A percentile compares a stretch with the other conserved stretches of the same genome.
phyloP scores from a whole-genome alignment of 2,329 filamentous ascomycete species.

The Fusarium sp. region DNA sequence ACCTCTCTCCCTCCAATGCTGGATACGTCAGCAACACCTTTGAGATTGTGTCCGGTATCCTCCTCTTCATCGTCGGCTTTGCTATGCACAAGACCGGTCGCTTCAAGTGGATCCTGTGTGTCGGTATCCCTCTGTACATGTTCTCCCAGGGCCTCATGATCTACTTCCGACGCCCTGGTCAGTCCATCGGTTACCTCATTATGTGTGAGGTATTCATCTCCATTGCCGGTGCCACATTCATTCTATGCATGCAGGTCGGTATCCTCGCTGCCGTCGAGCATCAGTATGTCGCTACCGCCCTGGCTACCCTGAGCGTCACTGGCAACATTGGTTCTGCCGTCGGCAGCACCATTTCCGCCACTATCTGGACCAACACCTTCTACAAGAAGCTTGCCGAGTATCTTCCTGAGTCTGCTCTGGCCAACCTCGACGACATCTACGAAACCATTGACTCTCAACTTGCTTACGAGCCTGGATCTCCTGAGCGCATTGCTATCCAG shows the following conservation, averaged over 20 bases:
- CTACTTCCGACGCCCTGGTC: slow-evolving; percentile 51
- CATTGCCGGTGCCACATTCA: slow-evolving; percentile 66
- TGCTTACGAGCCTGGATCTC: slow-evolving; percentile 60
- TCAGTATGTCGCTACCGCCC: slow-evolving; percentile 50
- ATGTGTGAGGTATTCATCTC: slow-evolving; percentile 66
- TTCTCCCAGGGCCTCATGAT: slow-evolving; percentile 62
- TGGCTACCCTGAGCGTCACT: slow-evolving; percentile 49
- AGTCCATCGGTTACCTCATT: slow-evolving; percentile 60
- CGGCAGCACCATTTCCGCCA: slow-evolving; percentile 49
- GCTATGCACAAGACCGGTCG: slow-evolving; percentile 63
- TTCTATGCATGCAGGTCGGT: slow-evolving; percentile 50
- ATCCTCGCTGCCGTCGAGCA: slow-evolving; percentile 51
- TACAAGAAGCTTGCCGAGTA: slow-evolving; percentile 61
- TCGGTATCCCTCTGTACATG: slow-evolving; percentile 67
- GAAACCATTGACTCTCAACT: slow-evolving; percentile 66
- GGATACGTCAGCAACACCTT: slow-evolving; percentile 64
- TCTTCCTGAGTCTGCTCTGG: slow-evolving; percentile 61
- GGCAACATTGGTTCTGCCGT: slow-evolving; percentile 49
- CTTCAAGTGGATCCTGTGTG: slow-evolving; percentile 64
- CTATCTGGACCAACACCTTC: slow-evolving; percentile 52
- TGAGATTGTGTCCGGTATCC: slow-evolving; percentile 62
- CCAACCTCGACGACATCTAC: slow-evolving; percentile 70
- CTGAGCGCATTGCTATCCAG: slow-evolving; percentile 67
- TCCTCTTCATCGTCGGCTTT: slow-evolving; percentile 61
- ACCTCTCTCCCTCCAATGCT: slow-evolving; percentile 60